Evolutionary conservation across 192 early-diverging fungal genomes (phyloP).

Genomic region (Entomortierella lignicola): DNA sequence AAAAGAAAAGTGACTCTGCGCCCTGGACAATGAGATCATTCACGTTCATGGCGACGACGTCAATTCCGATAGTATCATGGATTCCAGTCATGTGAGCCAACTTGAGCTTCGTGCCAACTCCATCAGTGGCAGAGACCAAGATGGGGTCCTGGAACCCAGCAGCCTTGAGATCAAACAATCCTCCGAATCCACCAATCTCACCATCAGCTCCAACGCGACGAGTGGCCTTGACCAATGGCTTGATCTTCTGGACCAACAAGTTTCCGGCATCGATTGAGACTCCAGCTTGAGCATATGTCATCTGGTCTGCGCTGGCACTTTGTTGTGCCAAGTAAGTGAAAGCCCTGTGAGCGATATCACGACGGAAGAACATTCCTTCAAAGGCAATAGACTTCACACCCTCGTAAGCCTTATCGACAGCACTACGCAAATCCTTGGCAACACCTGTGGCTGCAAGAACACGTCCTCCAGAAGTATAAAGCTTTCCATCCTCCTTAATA

Average conservation of each 20-base stretch:
- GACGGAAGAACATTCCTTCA: slow-evolving; percentile 88
- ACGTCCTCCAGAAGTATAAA: slow-evolving; percentile 93
- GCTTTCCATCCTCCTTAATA: slow-evolving; percentile 58
- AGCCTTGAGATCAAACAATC: slow-evolving; percentile 95
- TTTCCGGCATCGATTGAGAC: slow-evolving; percentile 98
- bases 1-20: slow-evolving; percentile 98
- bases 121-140: slow-evolving; percentile 97
- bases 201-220: slow-evolving; percentile 92
- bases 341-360: slow-evolving; percentile 90
- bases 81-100: slow-evolving; percentile 88
- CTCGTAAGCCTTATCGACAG: slow-evolving; percentile 83
- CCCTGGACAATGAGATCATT: slow-evolving; percentile 99
- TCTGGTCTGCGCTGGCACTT: slow-evolving; percentile 50
- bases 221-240: slow-evolving; percentile 94
- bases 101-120: slow-evolving; percentile 99
- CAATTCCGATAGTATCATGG: slow-evolving; percentile 96
- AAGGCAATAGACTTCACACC: slow-evolving; percentile 78
- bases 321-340: slow-evolving; percentile 56
- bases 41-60: slow-evolving; percentile 99
- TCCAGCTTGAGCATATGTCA: slow-evolving; percentile 96
- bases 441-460: slow-evolving; percentile 94
- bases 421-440: slow-evolving; percentile 75
- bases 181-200: slow-evolving; percentile 99
- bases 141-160: slow-evolving; percentile 94
- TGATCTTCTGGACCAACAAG: slow-evolving; percentile 94